Conservation (phyloP, 2,329 filamentous ascomycete genomes). For the Penicillium italicum region DNA sequence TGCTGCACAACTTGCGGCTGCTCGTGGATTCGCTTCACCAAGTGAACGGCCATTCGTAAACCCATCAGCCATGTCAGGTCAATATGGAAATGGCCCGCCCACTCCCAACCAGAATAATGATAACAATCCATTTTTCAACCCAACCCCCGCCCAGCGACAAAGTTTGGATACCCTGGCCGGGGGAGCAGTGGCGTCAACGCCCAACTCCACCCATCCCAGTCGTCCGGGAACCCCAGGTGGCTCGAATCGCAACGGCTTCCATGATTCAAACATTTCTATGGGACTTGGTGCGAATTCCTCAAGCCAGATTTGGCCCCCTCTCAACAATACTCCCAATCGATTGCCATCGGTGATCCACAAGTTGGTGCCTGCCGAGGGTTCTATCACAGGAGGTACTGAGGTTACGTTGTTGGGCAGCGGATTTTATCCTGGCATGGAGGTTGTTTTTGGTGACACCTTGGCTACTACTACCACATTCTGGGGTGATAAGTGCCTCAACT, state of each 20-base stretch:
- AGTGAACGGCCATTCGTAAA: constrained; percentile 48
- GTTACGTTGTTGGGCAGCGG: constrained; percentile 78
- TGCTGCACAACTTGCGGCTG: constrained; percentile 42
- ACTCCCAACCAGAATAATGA: constrained; percentile 62
- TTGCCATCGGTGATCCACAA: constrained; percentile 69
- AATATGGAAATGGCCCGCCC: constrained; percentile 59
- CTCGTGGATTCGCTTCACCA: constrained; percentile 36
- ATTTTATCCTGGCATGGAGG: constrained; percentile 74
- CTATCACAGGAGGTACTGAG: constrained; percentile 78
- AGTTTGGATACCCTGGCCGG: constrained; percentile 64
- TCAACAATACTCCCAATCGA: constrained; percentile 51
- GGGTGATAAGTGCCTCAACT: constrained; percentile 76
- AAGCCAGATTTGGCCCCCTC: constrained; percentile 52
- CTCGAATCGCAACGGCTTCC: constrained; percentile 45
- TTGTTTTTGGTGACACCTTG: constrained; percentile 73
- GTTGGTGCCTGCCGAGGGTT: constrained; percentile 77
- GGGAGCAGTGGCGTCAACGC: constrained; percentile 66
- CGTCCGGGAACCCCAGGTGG: constrained; percentile 68
- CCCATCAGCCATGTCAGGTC: constrained; percentile 41
- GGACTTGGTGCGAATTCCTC: constrained; percentile 44
- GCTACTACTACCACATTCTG: constrained; percentile 74
- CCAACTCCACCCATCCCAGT: constrained; percentile 69
- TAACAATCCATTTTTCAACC: constrained; percentile 57
- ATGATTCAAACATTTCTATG: constrained; percentile 32
- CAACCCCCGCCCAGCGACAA: constrained; percentile 54